Base-by-base conservation (phyloP, 202 grass and related monocot species). In the Sporobolus alterniflorus region DNA sequence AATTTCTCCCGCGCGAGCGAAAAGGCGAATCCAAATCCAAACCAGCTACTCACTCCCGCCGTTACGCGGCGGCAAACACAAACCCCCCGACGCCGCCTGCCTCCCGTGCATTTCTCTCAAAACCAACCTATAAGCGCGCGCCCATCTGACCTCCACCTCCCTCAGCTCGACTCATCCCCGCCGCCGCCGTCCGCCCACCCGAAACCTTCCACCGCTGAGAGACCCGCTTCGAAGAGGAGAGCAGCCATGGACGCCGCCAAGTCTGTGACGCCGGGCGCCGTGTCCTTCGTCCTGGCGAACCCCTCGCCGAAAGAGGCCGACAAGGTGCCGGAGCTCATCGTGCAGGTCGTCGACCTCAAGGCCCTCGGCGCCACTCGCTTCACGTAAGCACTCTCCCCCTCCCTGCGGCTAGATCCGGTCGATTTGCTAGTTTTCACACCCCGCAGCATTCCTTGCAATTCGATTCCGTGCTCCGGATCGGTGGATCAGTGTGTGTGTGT, bases 341-440 rank as follows among this genome's bases (percentile, higher is more conserved):
- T 99, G 24, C 93, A 99, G 89, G 93, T 96, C 88, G 81, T 99
- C 55, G 96, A 99, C 83, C 89, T 96, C 82, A 99, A 88, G 73
- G 50, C 91, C 66, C 85, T 99, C 28, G 93, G 91, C 75, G 26
- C 28, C 59, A 85, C 69, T 67, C 91, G 96, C 61, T 96, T 92
- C 88, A 91, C 83, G 96, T 99, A n/a, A 83, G 85, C 47, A 67
- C 16, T 41, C 47, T 22, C 8, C 16, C 31, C 30, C 8, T 3
- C 60, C 75, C 43, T 6, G 67, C 57, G 5, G 36, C 26, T 29
- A 36, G 55, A 71, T 83, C 66, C 44, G 9, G n/a, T 34, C 21
- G 22, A 32, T 20, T 16, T 11, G 16, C 26, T 43, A 42, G 17
- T 56, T 42, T 42, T 22, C 9, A 32, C 29, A 36, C 17, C 32